Evolutionary conservation across 2,329 filamentous ascomycete genomes (phyloP), one percentile per base, ranked within the genome.

Genomic region (Aureobasidium pullulans): DNA sequence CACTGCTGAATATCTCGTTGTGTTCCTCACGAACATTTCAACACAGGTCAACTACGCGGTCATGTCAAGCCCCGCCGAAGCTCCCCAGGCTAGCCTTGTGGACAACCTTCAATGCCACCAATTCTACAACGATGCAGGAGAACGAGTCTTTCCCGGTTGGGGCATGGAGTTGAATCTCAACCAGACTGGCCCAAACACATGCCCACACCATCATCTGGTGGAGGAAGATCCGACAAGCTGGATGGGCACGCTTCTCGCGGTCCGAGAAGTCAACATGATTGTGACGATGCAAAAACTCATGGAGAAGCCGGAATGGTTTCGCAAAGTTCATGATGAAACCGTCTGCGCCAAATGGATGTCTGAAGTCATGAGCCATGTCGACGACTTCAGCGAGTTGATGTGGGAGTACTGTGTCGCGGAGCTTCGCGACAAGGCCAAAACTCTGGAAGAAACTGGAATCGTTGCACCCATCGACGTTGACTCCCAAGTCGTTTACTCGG

Each of bases 401-500:
- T 40, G 37, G 49, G 23, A 32, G n/a, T 34, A 62, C 60, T 68
- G 69, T 57, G 47, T 81, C 34, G 64, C 70, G 6, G 81, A 84
- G 64, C 73, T 84, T 0, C 73, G 70, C 10, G 75, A 74, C 65
- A 83, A 84, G 64, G 79, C 80, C 1, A 66, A 65, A 19, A 66
- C 76, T n/a, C 75, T 76, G 59, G 67, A 75, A 56, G 59, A 71
- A 3, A 72, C 71, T 15, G 68, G 73, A 1, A 70, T 79, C 13
- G 66, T 82, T 9, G 71, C 72, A 6, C 73, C 77, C 1, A 70
- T 81, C 29, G 80, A 83, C 57, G 71, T 74, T 3, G 63, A 63
- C 16, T 67, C 69, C 3, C 73, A 74, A 31, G 71, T 83, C 6
- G 77, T 76, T 62, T 86, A 85, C 65, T 81, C 81, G 0, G 82